phyloP scores from a whole-genome alignment of 2,329 filamentous ascomycete species.

The Verticillium zaregamsianum region DNA sequence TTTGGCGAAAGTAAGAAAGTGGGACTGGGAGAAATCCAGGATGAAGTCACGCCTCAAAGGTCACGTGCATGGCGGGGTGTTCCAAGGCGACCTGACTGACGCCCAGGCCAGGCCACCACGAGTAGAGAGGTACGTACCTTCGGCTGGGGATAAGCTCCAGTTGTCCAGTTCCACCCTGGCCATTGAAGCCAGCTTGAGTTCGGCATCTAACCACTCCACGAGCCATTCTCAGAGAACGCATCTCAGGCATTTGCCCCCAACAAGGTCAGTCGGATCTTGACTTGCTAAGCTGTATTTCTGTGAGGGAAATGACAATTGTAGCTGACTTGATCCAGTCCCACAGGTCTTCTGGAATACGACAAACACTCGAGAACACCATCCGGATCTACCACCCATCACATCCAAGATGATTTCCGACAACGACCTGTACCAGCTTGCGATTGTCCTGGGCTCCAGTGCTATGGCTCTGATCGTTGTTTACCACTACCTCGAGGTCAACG shows the following conservation, averaged over 20 bases:
- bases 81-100: neutral
- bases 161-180: neutral
- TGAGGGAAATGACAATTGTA: neutral
- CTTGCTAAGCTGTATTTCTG: neutral
- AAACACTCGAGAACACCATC: neutral
- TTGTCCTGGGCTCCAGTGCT: slow-evolving; percentile 84
- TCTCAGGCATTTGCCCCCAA: neutral
- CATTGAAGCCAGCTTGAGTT: neutral
- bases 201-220: neutral
- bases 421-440: slow-evolving; percentile 84
- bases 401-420: slow-evolving; percentile 88
- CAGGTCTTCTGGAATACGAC: neutral
- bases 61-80: slow-evolving; percentile 3
- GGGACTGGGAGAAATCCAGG: slow-evolving; percentile 1
- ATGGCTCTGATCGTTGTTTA: slow-evolving; percentile 94
- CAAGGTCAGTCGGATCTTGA: neutral
- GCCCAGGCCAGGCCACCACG: neutral
- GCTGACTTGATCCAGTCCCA: neutral
- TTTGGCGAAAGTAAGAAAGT: slow-evolving; percentile 2
- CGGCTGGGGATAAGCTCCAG: neutral
- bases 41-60: slow-evolving; percentile 3
- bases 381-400: neutral
- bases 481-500: slow-evolving; percentile 94
- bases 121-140: neutral
- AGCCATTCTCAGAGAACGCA: neutral